Evolutionary conservation across 345 rosid genomes (phyloP).

Genomic region (Hibiscus trionum): DNA sequence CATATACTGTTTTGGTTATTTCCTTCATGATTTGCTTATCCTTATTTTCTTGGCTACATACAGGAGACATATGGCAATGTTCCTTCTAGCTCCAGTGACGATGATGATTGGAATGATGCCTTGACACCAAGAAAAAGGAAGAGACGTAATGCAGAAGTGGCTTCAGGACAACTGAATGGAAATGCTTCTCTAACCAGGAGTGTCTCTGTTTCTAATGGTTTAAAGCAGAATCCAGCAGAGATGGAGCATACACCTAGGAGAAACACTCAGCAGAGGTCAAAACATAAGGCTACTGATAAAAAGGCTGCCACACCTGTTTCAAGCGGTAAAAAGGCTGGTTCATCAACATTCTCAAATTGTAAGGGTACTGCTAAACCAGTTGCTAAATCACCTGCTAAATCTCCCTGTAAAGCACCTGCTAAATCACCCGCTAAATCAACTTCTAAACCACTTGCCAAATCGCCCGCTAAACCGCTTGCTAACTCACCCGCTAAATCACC

Average conservation of each 20-base stretch:
- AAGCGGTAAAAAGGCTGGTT: background rate
- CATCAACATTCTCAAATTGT: slow-evolving; percentile 23
- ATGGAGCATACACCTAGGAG: slow-evolving; percentile 18
- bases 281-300: slow-evolving; percentile 11
- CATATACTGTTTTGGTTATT: background rate
- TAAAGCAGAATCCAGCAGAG: slow-evolving; percentile 18
- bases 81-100: slow-evolving; percentile 43
- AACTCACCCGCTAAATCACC: background rate
- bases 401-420: no score
- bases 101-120: slow-evolving; percentile 48
- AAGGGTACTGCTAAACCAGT: slow-evolving; percentile 14
- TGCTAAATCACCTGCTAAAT: no score
- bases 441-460: no score
- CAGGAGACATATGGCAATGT: slow-evolving; percentile 75
- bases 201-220: slow-evolving; percentile 13
- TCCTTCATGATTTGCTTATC: slow-evolving; percentile 15
- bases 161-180: slow-evolving; percentile 30
- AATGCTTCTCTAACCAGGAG: slow-evolving; percentile 5
- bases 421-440: no score
- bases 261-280: slow-evolving; percentile 4
- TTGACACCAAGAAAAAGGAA: slow-evolving; percentile 31
- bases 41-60: slow-evolving; percentile 19
- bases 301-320: background rate
- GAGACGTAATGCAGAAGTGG: slow-evolving; percentile 20
- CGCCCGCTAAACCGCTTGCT: background rate